Percentiles rank a stretch among this genome's conserved stretches.
These are phyloP conservation scores for Clonostachys rhizophaga DNA, from an alignment of 2,329 filamentous ascomycete genomes.

Conservation along the genomic window DNA sequence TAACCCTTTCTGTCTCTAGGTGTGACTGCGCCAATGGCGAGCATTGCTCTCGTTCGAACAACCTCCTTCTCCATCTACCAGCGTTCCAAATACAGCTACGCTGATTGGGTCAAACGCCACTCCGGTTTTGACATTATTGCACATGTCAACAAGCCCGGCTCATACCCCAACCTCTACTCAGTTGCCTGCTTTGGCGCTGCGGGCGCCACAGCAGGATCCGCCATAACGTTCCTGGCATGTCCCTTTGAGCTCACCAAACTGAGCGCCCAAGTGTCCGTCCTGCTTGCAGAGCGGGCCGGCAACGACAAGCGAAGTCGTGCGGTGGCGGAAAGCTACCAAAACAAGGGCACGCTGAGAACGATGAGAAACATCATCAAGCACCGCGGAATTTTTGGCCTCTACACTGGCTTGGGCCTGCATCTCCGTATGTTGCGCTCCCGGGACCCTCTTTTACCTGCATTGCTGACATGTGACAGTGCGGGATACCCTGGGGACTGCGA, in stretches of 20 bases:
- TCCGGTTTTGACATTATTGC: constrained; percentile 66
- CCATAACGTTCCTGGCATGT: constrained; percentile 77
- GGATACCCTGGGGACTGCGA: constrained; percentile 77
- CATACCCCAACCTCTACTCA: constrained; percentile 68
- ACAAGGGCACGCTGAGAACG: constrained; percentile 72
- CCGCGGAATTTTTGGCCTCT: constrained; percentile 68
- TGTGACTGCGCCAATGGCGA: constrained; percentile 74
- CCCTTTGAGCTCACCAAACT: constrained; percentile 89
- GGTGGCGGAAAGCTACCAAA: constrained; percentile 66
- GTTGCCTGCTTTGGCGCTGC: constrained; percentile 73
- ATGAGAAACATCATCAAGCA: constrained; percentile 74
- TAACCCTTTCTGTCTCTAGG: constrained; percentile 35
- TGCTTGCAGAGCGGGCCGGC: constrained; percentile 52
- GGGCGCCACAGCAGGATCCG: constrained; percentile 73
- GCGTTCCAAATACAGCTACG: constrained; percentile 68
- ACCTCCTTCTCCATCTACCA: constrained; percentile 79
- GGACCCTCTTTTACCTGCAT: neutral
- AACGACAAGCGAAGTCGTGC: constrained; percentile 43
- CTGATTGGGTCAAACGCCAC: constrained; percentile 64
- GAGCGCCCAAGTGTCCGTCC: constrained; percentile 77
- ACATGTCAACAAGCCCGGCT: constrained; percentile 66
- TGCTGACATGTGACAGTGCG: constrained; percentile 49
- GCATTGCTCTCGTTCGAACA: constrained; percentile 72
- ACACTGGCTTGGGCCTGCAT: constrained; percentile 77
- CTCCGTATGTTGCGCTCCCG: constrained; percentile 50